These are phyloP conservation scores for Haberlea rhodopensis DNA, from an alignment of 257 asterid genomes.

Conservation along the genomic window DNA sequence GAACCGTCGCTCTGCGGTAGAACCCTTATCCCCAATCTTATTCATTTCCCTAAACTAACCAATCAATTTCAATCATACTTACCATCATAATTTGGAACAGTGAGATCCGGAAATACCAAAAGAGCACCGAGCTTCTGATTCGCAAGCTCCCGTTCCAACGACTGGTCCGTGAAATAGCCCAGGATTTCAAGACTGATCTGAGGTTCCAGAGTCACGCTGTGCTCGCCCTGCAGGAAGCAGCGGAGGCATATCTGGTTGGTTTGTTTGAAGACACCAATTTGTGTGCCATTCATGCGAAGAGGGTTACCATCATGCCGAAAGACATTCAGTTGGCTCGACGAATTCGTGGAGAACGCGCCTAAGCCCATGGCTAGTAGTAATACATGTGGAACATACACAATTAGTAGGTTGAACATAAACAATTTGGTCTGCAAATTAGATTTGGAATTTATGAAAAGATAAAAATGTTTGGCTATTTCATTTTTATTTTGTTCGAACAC, in stretches of 20 bases:
- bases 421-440: too few relatives aligned
- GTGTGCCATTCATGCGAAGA: conserved; percentile 78
- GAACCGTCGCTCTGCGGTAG: too few relatives aligned
- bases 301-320: conserved; percentile 77
- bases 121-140: conserved; percentile 75
- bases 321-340: conserved; percentile 78
- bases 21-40: not conserved
- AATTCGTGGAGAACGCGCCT: conserved; percentile 82
- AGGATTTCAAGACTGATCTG: conserved; percentile 55
- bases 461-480: too few relatives aligned
- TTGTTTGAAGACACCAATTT: conserved; percentile 71
- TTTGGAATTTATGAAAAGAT: too few relatives aligned
- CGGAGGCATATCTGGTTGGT: conserved; percentile 74
- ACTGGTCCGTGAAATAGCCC: conserved; percentile 53
- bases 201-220: conserved; percentile 63
- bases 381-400: too few relatives aligned
- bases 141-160: conserved; percentile 78
- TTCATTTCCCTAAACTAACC: not conserved
- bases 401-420: too few relatives aligned
- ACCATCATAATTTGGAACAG: conserved; percentile 25
- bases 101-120: conserved; percentile 75
- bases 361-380: too few relatives aligned
- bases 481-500: too few relatives aligned
- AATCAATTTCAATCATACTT: not conserved
- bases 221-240: conserved; percentile 72